A percentile compares a stretch with the other conserved stretches of the same genome.
Conservation (phyloP, 306 rosid species). For the Crataegus laevigata region DNA sequence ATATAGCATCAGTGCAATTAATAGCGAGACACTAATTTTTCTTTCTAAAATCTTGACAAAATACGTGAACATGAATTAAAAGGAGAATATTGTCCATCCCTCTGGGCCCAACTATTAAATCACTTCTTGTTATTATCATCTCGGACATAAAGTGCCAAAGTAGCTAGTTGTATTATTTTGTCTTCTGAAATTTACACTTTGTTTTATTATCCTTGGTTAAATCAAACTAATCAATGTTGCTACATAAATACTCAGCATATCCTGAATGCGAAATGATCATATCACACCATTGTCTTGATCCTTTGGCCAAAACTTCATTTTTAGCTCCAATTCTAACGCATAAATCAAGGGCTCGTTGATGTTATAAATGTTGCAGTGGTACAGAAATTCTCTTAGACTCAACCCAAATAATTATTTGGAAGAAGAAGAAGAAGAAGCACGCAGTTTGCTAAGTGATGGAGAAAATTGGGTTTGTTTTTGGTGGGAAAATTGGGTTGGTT, state of each 20-base stretch:
- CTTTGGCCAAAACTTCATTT: not conserved
- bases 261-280: slow-evolving; percentile 7
- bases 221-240: slow-evolving; percentile 17
- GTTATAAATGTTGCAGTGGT: not conserved
- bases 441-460: slow-evolving; percentile 9
- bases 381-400: not conserved
- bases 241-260: slow-evolving; percentile 40
- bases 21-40: not conserved
- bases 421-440: not conserved
- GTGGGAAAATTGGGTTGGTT: slow-evolving; percentile 12
- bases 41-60: too few relatives aligned
- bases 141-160: not conserved
- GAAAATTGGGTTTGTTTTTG: slow-evolving; percentile 13
- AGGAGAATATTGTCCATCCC: not conserved
- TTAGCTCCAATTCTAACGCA: not conserved
- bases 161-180: slow-evolving; percentile 6
- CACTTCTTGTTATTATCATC: not conserved
- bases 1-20: not conserved
- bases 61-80: too few relatives aligned
- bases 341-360: slow-evolving; percentile 8
- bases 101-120: not conserved
- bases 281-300: slow-evolving; percentile 9
- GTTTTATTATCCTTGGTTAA: slow-evolving; percentile 23
- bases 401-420: not conserved
- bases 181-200: slow-evolving; percentile 6